Percentiles rank a stretch among this genome's conserved stretches.
Evolutionary conservation across 257 asterid species (phyloP).

Genomic region (Schizonepeta tenuifolia): DNA sequence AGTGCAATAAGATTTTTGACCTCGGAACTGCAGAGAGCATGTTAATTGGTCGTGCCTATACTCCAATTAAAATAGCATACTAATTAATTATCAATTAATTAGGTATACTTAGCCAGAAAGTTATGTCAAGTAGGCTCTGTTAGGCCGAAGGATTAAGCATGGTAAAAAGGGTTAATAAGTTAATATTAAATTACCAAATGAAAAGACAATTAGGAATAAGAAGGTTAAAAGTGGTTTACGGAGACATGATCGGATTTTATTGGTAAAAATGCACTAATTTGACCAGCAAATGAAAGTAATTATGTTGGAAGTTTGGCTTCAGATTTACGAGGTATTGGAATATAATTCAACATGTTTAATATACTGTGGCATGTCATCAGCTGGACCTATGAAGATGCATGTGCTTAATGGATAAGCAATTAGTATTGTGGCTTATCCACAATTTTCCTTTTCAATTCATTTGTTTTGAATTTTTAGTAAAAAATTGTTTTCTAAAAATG

Average conservation of each 20-base stretch:
- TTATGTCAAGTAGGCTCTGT: conserved; percentile 37
- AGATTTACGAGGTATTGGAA: neutral
- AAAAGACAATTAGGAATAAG: neutral
- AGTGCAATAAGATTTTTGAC: conserved; percentile 35
- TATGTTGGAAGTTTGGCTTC: conserved; percentile 11
- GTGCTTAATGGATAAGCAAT: conserved; percentile 25
- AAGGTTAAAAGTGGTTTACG: conserved; percentile 1
- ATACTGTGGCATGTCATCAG: neutral
- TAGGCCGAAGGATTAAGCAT: conserved; percentile 32
- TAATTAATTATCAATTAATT: neutral
- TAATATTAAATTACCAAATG: neutral
- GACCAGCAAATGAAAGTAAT: conserved; percentile 30
- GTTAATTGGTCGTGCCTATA: conserved; percentile 35
- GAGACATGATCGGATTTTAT: conserved; percentile 7
- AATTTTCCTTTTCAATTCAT: neutral
- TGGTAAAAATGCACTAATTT: conserved; percentile 20
- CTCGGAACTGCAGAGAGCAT: conserved; percentile 42
- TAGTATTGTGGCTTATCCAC: neutral
- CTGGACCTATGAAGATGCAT: conserved; percentile 12
- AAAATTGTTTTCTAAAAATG: no score
- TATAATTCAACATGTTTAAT: neutral
- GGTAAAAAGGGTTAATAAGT: conserved; percentile 19
- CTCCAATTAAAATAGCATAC: conserved; percentile 15
- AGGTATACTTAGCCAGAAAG: conserved; percentile 45
- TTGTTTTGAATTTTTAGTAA: no score